Base-by-base conservation (phyloP, 805 yeast genomes). In the Nakazawaea ernobii region DNA sequence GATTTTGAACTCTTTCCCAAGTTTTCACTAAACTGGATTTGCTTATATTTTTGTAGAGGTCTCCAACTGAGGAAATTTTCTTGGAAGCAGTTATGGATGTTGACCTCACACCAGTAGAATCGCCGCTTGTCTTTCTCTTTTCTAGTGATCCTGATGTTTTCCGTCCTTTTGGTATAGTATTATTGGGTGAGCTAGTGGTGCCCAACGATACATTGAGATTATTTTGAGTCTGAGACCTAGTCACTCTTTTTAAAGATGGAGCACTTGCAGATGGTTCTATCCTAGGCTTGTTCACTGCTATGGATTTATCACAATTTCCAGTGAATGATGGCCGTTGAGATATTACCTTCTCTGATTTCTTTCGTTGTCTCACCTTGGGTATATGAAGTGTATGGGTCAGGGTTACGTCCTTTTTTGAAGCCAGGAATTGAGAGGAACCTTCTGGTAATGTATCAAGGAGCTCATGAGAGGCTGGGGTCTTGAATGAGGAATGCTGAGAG, bases 1-100 rank as follows among this genome's bases (percentile, higher is more conserved):
- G 35, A n/a, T 36, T 39, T 11, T 33, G 30, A 17, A 14, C 27
- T 14, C 26, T 45, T 24, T 49, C 49, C 43, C 52, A 45, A 11
- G 40, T 14, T 26, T 39, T 37, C 13, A 43, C 44, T 26, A 46
- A 43, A 6, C 20, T 14, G 2, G 52, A 32, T 8, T 46, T 27
- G 28, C 29, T 28, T 14, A 43, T 26, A 10, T 32, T 15, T 17
- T 38, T 47, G 41, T 27, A 47, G 32, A 28, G 48, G 14, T 14
- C 55, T 11, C 33, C 45, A 9, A 35, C 20, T 26, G 46, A 33
- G 3, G 43, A 32, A 15, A 46, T 42, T 26, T 40, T 43, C 6
- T 39, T 29, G 2, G 43, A 39, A 27, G 42, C 10, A 1, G 24
- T 15, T 8, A 43, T 20, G 9, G 40, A 37, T 6, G 40, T n/a